These are phyloP conservation scores for Periglandula ipomoeae DNA, from an alignment of 2,329 filamentous ascomycete species.

Conservation along the genomic window DNA sequence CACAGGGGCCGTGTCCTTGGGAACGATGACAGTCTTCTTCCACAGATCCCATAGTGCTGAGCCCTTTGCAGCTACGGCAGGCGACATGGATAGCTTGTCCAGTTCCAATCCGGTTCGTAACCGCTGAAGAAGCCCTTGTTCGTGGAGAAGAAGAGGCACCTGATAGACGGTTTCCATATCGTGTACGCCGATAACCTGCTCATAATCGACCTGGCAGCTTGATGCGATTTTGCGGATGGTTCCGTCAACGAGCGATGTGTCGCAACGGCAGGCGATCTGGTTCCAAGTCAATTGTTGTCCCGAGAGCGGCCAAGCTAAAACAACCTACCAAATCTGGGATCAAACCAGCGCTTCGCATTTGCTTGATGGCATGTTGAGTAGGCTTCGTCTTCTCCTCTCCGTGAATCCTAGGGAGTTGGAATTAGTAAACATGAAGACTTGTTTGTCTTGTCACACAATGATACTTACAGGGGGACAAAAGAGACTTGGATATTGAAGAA, in stretches of 20 bases:
- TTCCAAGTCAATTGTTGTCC: neutral
- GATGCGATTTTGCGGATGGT: slow-evolving; percentile 83
- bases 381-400: slow-evolving; percentile 93
- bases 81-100: slow-evolving; percentile 43
- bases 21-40: slow-evolving; percentile 47
- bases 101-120: slow-evolving; percentile 59
- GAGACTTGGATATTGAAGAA: slow-evolving; percentile 86
- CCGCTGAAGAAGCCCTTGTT: slow-evolving; percentile 63
- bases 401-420: slow-evolving; percentile 20
- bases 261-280: slow-evolving; percentile 87
- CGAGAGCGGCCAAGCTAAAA: neutral
- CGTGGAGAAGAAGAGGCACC: slow-evolving; percentile 74
- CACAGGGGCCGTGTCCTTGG: slow-evolving; percentile 57
- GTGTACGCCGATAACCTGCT: slow-evolving; percentile 83
- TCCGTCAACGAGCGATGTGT: slow-evolving; percentile 59
- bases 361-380: slow-evolving; percentile 81
- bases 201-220: slow-evolving; percentile 76
- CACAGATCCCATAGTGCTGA: slow-evolving; percentile 67
- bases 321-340: slow-evolving; percentile 56
- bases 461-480: slow-evolving; percentile 57
- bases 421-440: neutral
- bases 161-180: slow-evolving; percentile 90
- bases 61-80: slow-evolving; percentile 52
- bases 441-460: neutral
- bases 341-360: slow-evolving; percentile 72